Conservation (phyloP, 345 rosid genomes). For the Eucalyptus tenuipes region DNA sequence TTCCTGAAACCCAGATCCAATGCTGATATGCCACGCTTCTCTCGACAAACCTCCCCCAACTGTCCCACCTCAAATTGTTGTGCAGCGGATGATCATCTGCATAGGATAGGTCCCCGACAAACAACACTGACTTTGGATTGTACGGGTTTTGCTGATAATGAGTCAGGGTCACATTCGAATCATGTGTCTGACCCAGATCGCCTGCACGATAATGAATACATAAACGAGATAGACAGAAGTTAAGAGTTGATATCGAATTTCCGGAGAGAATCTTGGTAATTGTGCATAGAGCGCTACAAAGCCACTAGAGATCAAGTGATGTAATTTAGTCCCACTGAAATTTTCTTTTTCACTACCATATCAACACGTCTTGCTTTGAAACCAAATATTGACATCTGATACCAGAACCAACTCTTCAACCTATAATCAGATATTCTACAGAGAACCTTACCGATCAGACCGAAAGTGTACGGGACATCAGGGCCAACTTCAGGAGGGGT, state of each 20-base stretch:
- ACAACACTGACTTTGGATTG: conserved; percentile 15
- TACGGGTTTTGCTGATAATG: conserved; percentile 21
- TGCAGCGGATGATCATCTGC: conserved; percentile 26
- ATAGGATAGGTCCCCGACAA: conserved; percentile 40
- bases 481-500: conserved; percentile 32
- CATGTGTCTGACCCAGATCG: conserved; percentile 33
- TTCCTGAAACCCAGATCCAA: conserved; percentile 32
- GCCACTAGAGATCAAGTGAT: neutral
- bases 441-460: conserved; percentile 16
- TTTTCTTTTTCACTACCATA: neutral
- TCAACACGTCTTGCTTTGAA: neutral
- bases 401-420: neutral
- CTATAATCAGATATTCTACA: neutral
- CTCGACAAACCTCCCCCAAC: conserved; percentile 35
- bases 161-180: conserved; percentile 26
- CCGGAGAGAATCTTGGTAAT: neutral
- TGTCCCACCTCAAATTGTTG: conserved; percentile 29
- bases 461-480: conserved; percentile 28
- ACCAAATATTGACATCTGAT: neutral
- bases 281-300: neutral
- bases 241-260: neutral
- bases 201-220: neutral
- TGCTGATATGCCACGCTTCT: conserved; percentile 37
- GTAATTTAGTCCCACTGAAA: neutral
- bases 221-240: neutral